Percentiles rank a stretch among this genome's conserved stretches.
phyloP scores from a whole-genome alignment of 257 asterid genomes.

The Solanum dulcamara region DNA sequence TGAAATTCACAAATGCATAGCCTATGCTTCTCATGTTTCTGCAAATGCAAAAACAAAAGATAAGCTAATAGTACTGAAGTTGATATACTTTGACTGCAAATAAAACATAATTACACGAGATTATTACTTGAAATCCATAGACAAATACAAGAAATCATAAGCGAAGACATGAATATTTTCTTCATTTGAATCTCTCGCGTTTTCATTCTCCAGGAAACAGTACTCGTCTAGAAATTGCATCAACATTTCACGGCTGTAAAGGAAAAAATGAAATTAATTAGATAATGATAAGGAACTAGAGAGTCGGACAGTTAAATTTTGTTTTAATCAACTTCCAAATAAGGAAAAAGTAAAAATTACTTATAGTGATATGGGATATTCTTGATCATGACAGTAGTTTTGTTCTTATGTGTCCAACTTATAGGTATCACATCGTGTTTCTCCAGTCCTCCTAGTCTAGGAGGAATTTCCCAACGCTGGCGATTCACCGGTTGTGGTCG shows the following conservation, averaged over 20 bases:
- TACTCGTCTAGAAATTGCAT: slow-evolving; percentile 27
- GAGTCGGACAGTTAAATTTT: not conserved
- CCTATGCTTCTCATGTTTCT: slow-evolving; percentile 41
- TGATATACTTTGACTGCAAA: not conserved
- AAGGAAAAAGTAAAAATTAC: slow-evolving; percentile 8
- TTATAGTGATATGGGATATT: slow-evolving; percentile 42
- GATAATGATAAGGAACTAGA: not conserved
- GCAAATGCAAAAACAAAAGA: not conserved
- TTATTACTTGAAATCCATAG: slow-evolving; percentile 49
- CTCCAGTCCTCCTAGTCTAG: not conserved
- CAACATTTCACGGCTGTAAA: slow-evolving; percentile 28
- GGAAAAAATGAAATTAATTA: not conserved
- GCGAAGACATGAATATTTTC: slow-evolving; percentile 7
- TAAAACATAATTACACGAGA: not conserved
- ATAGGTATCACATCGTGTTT: slow-evolving; percentile 23
- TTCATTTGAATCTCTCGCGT: not conserved
- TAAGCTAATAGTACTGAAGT: not conserved
- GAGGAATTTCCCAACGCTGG: not conserved
- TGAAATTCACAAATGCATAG: slow-evolving; percentile 63
- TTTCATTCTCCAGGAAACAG: slow-evolving; percentile 28
- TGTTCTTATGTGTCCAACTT: slow-evolving; percentile 2
- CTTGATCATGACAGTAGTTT: slow-evolving; percentile 52
- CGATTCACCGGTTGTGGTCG: not conserved
- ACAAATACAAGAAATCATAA: slow-evolving; percentile 53
- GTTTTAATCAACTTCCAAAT: not conserved